These are phyloP conservation scores for Physcia stellaris DNA, from an alignment of 495 filamentous ascomycete species.

Conservation along the genomic window DNA sequence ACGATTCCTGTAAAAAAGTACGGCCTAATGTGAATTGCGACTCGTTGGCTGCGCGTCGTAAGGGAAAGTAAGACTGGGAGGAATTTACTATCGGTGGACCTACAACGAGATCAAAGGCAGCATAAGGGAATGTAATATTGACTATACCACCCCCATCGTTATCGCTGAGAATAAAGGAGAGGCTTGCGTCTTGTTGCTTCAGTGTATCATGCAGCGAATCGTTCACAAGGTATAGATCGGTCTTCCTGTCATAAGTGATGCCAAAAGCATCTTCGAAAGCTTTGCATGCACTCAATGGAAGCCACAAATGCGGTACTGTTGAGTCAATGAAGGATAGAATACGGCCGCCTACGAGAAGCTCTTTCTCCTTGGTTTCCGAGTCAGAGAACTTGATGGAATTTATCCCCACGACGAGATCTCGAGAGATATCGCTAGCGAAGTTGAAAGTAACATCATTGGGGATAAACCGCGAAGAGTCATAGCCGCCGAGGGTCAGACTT, in stretches of 20 bases:
- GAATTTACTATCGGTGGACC: slow-evolving; percentile 30
- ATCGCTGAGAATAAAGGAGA: slow-evolving; percentile 33
- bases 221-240: slow-evolving; percentile 36
- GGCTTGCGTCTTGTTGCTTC: slow-evolving; percentile 27
- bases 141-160: slow-evolving; percentile 24
- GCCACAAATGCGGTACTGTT: slow-evolving; percentile 38
- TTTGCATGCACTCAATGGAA: slow-evolving; percentile 34
- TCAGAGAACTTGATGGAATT: slow-evolving; percentile 22
- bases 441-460: slow-evolving; percentile 34
- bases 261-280: slow-evolving; percentile 39
- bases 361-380: slow-evolving; percentile 3
- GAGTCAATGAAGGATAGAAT: slow-evolving; percentile 35
- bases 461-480: slow-evolving; percentile 35
- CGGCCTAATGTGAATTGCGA: slow-evolving; percentile 39
- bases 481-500: slow-evolving; percentile 42
- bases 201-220: slow-evolving; percentile 28
- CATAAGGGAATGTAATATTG: slow-evolving; percentile 41
- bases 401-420: slow-evolving; percentile 34
- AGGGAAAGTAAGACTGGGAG: slow-evolving; percentile 37
- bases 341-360: slow-evolving; percentile 1
- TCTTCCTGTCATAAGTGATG: slow-evolving; percentile 27
- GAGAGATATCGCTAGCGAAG: slow-evolving; percentile 32
- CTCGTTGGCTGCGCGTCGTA: slow-evolving; percentile 31
- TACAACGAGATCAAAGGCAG: slow-evolving; percentile 46
- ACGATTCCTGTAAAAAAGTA: slow-evolving; percentile 41